phyloP scores from a whole-genome alignment of 2,329 filamentous ascomycete genomes.

The Paraphaeosphaeria sporulosa region DNA sequence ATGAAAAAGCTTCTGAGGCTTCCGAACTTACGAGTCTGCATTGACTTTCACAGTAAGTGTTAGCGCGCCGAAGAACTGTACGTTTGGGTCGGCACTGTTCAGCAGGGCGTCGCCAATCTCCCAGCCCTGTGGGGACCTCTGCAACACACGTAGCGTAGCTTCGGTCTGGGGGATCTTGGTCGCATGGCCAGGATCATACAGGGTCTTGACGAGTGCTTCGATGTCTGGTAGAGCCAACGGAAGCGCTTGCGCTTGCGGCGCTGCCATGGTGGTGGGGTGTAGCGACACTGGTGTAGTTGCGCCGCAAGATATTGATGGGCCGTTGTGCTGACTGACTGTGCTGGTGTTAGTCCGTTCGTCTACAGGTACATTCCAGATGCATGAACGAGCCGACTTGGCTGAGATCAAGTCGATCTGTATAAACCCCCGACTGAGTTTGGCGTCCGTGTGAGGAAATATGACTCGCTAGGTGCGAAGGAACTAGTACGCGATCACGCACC shows the following conservation, averaged over 20 bases:
- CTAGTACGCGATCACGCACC: constrained; percentile 10
- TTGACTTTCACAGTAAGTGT: constrained; percentile 96
- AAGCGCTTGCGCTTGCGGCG: constrained; percentile 23
- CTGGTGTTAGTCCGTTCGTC: background rate
- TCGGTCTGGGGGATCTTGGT: constrained; percentile 66
- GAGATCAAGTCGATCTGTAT: constrained; percentile 1
- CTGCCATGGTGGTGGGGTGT: constrained; percentile 30
- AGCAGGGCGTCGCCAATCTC: constrained; percentile 80
- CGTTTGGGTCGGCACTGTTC: constrained; percentile 71
- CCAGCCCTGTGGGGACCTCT: constrained; percentile 85
- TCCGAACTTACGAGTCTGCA: constrained; percentile 74
- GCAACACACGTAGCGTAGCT: constrained; percentile 77
- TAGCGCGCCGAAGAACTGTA: constrained; percentile 90
- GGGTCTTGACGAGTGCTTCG: constrained; percentile 57
- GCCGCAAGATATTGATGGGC: constrained; percentile 3
- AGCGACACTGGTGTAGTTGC: background rate
- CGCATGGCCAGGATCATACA: constrained; percentile 58
- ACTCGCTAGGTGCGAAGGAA: background rate
- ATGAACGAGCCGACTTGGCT: background rate
- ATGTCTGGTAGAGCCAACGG: constrained; percentile 45
- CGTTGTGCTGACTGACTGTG: background rate
- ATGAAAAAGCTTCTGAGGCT: background rate
- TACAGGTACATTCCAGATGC: background rate
- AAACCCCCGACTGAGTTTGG: constrained; percentile 1
- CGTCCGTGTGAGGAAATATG: background rate